Evolutionary conservation across 2,329 filamentous ascomycete species (phyloP).

Genomic region (Aspergillus pseudonomiae): DNA sequence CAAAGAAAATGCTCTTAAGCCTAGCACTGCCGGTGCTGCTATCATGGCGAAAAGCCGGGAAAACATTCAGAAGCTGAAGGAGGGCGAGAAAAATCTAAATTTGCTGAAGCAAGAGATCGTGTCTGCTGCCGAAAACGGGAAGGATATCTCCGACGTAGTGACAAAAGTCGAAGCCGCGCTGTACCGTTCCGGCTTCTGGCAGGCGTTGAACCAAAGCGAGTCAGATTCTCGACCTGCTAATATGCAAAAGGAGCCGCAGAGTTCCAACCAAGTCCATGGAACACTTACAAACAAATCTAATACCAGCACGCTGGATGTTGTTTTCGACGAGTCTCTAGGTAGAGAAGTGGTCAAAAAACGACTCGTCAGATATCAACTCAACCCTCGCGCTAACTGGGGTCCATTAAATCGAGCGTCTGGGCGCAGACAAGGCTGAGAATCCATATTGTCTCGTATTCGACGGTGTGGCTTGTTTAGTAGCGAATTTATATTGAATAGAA

Average conservation of each 20-base stretch:
- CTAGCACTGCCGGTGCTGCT: slow-evolving; percentile 70
- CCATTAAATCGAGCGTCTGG: slow-evolving; percentile 63
- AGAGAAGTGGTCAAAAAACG: slow-evolving; percentile 67
- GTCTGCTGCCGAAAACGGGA: slow-evolving; percentile 35
- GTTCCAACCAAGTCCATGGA: slow-evolving; percentile 14
- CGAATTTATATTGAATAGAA: neutral
- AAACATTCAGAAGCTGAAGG: slow-evolving; percentile 32
- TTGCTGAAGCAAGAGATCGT: slow-evolving; percentile 42
- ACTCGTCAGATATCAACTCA: slow-evolving; percentile 83
- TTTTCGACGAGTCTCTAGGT: slow-evolving; percentile 81
- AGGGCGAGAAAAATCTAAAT: slow-evolving; percentile 35
- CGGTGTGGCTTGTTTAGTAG: neutral
- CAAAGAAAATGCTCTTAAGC: slow-evolving; percentile 70
- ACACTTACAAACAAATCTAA: neutral
- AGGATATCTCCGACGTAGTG: slow-evolving; percentile 42
- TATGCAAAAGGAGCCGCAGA: neutral
- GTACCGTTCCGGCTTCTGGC: slow-evolving; percentile 38
- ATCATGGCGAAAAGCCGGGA: slow-evolving; percentile 60
- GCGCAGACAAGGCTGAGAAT: slow-evolving; percentile 9
- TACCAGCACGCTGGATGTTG: slow-evolving; percentile 57
- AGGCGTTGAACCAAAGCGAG: slow-evolving; percentile 18
- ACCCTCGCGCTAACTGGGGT: slow-evolving; percentile 92
- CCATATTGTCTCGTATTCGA: neutral
- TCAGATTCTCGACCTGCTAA: neutral
- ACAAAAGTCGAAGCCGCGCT: slow-evolving; percentile 50